Percentiles rank a stretch among this genome's conserved stretches.
phyloP scores from a whole-genome alignment of 1,284 basidiomycete genomes.

The Melanopsichium pennsylvanicum region DNA sequence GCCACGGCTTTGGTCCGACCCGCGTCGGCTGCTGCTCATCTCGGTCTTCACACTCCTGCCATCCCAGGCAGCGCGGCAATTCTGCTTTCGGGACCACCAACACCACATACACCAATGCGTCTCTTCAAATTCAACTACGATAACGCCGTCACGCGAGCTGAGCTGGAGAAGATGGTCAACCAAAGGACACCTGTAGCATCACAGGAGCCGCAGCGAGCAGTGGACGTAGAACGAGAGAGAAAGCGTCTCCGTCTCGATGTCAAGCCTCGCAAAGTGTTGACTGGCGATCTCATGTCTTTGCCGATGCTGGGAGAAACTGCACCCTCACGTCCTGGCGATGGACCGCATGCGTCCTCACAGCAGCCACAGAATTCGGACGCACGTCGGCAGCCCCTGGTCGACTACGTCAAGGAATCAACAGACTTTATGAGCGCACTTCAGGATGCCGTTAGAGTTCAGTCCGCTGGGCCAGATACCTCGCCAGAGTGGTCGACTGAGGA shows the following conservation, averaged over 20 bases:
- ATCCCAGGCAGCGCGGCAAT: conserved; percentile 2
- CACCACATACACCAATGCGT: conserved; percentile 53
- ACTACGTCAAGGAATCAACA: conserved; percentile 40
- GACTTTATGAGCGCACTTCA: conserved; percentile 40
- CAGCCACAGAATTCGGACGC: background rate
- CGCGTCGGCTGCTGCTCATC: conserved; percentile 37
- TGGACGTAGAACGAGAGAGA: conserved; percentile 37
- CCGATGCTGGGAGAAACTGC: conserved; percentile 16
- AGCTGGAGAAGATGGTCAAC: conserved; percentile 54
- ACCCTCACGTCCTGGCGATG: background rate
- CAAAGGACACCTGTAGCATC: conserved; percentile 24
- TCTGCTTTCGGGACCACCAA: conserved; percentile 27
- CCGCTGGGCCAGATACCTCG: conserved; percentile 8
- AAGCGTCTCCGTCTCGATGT: conserved; percentile 50
- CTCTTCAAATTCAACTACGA: conserved; percentile 54
- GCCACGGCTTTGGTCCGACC: conserved; percentile 25
- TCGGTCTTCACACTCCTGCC: conserved; percentile 13
- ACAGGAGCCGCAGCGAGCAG: conserved; percentile 11
- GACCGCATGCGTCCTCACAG: background rate
- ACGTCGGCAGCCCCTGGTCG: conserved; percentile 17
- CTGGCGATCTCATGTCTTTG: conserved; percentile 41
- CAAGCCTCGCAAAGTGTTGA: conserved; percentile 35
- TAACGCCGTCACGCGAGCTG: conserved; percentile 40
- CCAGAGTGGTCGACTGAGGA: conserved; percentile 41
- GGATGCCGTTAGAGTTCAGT: conserved; percentile 18